A percentile compares a stretch with the other conserved stretches of the same genome.
phyloP scores from a whole-genome alignment of 2,329 filamentous ascomycete genomes.

The Cercospora berteroae region DNA sequence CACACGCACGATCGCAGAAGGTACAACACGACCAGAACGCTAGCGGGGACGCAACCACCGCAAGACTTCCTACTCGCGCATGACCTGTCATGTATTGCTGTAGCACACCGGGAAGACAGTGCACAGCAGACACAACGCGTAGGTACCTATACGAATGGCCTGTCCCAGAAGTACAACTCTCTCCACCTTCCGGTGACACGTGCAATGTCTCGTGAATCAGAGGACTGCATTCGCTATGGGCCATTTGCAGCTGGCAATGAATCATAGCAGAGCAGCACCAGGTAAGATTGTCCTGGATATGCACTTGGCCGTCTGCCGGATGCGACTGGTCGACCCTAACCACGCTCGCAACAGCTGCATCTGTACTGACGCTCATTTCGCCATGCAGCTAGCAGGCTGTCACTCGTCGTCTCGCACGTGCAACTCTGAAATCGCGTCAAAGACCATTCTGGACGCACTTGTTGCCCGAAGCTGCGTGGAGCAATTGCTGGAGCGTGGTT shows the following conservation, averaged over 20 bases:
- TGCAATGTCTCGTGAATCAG: neutral
- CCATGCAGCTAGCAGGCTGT: neutral
- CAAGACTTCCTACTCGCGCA: neutral
- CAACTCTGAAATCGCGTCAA: neutral
- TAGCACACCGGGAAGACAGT: neutral
- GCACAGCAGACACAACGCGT: neutral
- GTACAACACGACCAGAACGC: neutral
- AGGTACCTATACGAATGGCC: neutral
- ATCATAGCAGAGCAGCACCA: neutral
- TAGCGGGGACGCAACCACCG: neutral
- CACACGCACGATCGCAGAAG: neutral
- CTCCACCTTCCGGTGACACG: neutral
- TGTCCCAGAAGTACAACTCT: neutral
- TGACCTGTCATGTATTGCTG: neutral
- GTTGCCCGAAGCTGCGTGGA: neutral
- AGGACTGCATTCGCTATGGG: neutral
- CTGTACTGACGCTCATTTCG: neutral
- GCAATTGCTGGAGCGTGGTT: neutral
- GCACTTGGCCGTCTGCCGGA: neutral
- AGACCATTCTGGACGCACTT: neutral
- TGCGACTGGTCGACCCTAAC: neutral
- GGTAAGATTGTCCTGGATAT: neutral
- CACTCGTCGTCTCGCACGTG: neutral
- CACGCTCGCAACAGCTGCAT: neutral
- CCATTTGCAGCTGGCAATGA: neutral